Evolutionary conservation across 192 early-diverging fungal species (phyloP).

Genomic region (Bifiguratus adelaidae): DNA sequence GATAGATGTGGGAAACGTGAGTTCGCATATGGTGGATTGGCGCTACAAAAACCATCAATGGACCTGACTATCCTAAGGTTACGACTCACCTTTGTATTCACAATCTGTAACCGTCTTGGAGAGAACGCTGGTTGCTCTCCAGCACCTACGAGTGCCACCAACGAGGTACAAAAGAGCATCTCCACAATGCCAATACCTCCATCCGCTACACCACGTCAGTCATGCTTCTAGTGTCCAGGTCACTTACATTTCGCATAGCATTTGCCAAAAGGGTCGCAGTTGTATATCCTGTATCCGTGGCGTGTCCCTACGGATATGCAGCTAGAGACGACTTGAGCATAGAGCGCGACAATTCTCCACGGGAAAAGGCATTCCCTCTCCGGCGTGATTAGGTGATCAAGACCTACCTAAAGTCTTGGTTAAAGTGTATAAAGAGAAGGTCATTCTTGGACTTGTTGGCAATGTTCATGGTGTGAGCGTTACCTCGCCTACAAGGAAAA

Average conservation of each 20-base stretch:
- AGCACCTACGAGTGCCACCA: conserved; percentile 91
- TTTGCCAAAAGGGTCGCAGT: conserved; percentile 94
- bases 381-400: no score
- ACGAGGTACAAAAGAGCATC: conserved; percentile 96
- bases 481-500: no score
- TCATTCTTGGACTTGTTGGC: conserved; percentile 49
- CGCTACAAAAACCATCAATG: conserved; percentile 51
- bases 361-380: no score
- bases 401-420: conserved; percentile 80
- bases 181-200: conserved; percentile 91
- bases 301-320: conserved; percentile 85
- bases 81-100: conserved; percentile 84
- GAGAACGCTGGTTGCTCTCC: conserved; percentile 83
- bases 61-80: conserved; percentile 1
- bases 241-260: conserved; percentile 76
- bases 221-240: no score
- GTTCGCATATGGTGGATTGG: conserved; percentile 95
- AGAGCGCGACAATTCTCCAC: no score
- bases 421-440: conserved; percentile 72
- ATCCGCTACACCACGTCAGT: no score
- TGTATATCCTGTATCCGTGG: conserved; percentile 91
- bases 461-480: conserved; percentile 47
- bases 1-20: conserved; percentile 88
- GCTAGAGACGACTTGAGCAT: no score
- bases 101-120: conserved; percentile 84